Evolutionary conservation across 2,329 filamentous ascomycete genomes (phyloP).

Genomic region (Colletotrichum musicola): DNA sequence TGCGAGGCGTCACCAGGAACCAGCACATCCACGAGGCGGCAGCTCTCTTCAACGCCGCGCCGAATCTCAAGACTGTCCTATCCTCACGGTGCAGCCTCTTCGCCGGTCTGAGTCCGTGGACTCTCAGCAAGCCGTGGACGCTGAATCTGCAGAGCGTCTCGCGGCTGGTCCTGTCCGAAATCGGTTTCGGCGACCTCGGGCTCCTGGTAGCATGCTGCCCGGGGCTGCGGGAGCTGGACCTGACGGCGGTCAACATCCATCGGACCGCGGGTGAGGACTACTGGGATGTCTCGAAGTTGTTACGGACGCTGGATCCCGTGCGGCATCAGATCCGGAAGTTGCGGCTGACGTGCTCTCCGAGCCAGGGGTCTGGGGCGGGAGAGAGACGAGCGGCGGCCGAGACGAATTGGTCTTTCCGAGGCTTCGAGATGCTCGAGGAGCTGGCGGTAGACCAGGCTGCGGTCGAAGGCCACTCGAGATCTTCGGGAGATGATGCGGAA

Average conservation of each 20-base stretch:
- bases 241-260: constrained; percentile 20
- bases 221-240: constrained; percentile 16
- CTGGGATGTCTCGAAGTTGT: constrained; percentile 26
- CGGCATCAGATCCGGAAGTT: constrained; percentile 15
- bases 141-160: not conserved
- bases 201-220: constrained; percentile 27
- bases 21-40: constrained; percentile 25
- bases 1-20: constrained; percentile 16
- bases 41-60: constrained; percentile 18
- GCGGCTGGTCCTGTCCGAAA: constrained; percentile 16
- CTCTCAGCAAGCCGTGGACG: constrained; percentile 6
- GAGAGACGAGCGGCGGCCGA: not conserved
- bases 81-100: constrained; percentile 22
- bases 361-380: not conserved
- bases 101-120: constrained; percentile 20
- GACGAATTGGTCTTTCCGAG: constrained; percentile 11
- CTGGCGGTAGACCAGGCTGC: constrained; percentile 18
- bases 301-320: constrained; percentile 17
- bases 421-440: constrained; percentile 20
- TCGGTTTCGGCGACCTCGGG: constrained; percentile 15
- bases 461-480: not conserved
- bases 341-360: constrained; percentile 5
- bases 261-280: constrained; percentile 15
- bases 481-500: not conserved
- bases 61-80: constrained; percentile 15